Evolutionary conservation across 768 basidiomycete genomes (phyloP).

Genomic region (Kwoniella sp.): DNA sequence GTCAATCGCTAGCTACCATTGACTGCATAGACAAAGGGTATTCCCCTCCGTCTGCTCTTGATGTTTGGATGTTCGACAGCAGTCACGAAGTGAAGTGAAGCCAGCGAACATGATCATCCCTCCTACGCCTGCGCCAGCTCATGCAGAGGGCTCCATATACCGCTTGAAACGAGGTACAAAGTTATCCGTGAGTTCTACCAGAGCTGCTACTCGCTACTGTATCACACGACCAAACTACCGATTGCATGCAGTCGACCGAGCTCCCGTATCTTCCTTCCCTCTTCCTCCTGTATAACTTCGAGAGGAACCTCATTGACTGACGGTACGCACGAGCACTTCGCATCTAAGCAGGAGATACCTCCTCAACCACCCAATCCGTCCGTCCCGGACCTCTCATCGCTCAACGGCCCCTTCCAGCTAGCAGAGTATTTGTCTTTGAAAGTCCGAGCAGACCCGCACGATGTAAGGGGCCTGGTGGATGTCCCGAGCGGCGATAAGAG

Average conservation of each 20-base stretch:
- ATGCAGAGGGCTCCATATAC: slow-evolving; percentile 21
- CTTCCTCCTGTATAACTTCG: slow-evolving; percentile 1
- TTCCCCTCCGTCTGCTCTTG: no score
- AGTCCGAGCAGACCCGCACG: slow-evolving; percentile 81
- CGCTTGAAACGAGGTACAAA: slow-evolving; percentile 45
- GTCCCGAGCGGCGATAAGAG: slow-evolving; percentile 62
- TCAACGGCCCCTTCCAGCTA: slow-evolving; percentile 90
- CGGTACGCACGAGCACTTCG: not conserved
- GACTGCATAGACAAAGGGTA: no score
- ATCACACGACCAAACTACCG: not conserved
- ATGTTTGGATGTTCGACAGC: no score
- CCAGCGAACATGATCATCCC: slow-evolving; percentile 31
- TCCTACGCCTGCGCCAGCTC: slow-evolving; percentile 9
- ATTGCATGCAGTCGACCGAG: no score
- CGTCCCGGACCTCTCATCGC: slow-evolving; percentile 42
- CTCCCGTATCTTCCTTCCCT: slow-evolving; percentile 1
- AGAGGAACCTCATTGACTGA: no score
- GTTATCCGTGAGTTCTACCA: slow-evolving; percentile 31
- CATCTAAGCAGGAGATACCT: slow-evolving; percentile 26
- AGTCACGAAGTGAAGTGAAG: not conserved
- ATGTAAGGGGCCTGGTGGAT: slow-evolving; percentile 77
- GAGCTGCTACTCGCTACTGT: not conserved
- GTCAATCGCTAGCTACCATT: no score
- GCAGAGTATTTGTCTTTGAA: slow-evolving; percentile 92
- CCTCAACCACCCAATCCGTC: slow-evolving; percentile 61